Evolutionary conservation across 805 yeast genomes (phyloP).

Genomic region (Wickerhamomyces ciferrii): DNA sequence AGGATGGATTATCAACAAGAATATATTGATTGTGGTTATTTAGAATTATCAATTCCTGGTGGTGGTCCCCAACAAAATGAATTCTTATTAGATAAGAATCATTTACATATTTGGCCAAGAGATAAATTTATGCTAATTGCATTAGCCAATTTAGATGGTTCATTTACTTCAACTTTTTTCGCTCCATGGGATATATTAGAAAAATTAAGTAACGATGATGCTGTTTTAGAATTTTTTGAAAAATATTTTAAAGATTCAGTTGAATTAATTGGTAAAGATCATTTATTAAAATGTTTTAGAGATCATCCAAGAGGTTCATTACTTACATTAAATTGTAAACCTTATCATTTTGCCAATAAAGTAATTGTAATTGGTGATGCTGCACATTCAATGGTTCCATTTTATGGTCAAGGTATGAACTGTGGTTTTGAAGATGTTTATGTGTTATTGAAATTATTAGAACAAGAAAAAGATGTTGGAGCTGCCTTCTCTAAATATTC

Average conservation of each 20-base stretch:
- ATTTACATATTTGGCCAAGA: conserved; percentile 92
- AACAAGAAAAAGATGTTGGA: not conserved
- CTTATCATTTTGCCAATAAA: conserved; percentile 61
- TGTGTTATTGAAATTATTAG: conserved; percentile 42
- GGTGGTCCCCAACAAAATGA: conserved; percentile 25
- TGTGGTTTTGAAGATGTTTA: conserved; percentile 92
- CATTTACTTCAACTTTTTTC: conserved; percentile 87
- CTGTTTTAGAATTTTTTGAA: conserved; percentile 49
- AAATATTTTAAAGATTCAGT: conserved; percentile 71
- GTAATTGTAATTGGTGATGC: conserved; percentile 84
- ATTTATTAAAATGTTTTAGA: conserved; percentile 43
- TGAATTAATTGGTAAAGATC: conserved; percentile 55
- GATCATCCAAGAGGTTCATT: conserved; percentile 73
- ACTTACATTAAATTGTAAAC: conserved; percentile 62
- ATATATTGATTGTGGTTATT: conserved; percentile 77
- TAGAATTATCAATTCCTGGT: conserved; percentile 76
- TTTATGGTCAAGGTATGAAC: conserved; percentile 96
- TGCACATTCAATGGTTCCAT: conserved; percentile 97
- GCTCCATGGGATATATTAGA: conserved; percentile 72
- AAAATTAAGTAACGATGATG: conserved; percentile 36
- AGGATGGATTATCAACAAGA: conserved; percentile 71
- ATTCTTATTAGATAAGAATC: conserved; percentile 55
- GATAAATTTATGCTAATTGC: conserved; percentile 85
- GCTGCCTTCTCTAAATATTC: not conserved
- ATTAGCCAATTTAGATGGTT: conserved; percentile 76